Conservation (phyloP, 805 yeast genomes). For the Candida namnaoensis region DNA sequence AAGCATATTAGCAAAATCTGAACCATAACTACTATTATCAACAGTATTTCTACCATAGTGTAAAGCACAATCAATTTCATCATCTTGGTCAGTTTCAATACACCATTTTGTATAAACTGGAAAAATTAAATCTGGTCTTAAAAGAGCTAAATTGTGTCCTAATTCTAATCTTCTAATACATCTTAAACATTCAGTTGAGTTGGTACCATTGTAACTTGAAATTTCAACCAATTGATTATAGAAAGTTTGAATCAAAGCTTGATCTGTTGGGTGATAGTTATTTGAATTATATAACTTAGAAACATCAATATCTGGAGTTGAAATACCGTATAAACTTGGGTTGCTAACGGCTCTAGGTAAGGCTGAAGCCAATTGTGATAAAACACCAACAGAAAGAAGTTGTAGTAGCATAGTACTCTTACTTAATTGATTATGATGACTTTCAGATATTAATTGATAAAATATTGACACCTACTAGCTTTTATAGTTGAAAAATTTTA, state of each 20-base stretch:
- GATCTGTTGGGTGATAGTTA: conserved; percentile 2
- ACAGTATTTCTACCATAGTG: conserved; percentile 29
- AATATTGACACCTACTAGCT: too few species aligned
- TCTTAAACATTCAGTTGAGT: conserved; percentile 19
- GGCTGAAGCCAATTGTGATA: too few species aligned
- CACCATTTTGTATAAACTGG: conserved; percentile 35
- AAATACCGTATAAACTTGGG: too few species aligned
- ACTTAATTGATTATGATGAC: too few species aligned
- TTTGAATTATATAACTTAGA: too few species aligned
- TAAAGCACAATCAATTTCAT: conserved; percentile 19
- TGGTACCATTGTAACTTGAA: conserved; percentile 9
- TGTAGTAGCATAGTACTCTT: too few species aligned
- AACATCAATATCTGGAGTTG: too few species aligned
- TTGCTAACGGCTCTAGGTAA: too few species aligned
- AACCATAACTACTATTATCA: conserved; percentile 25
- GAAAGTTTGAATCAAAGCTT: background rate
- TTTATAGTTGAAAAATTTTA: too few species aligned
- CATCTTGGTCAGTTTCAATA: conserved; percentile 19
- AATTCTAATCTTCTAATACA: conserved; percentile 26
- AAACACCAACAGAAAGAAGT: too few species aligned
- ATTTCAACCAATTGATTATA: conserved; percentile 1
- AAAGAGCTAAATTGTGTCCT: conserved; percentile 28
- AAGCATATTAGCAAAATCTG: conserved; percentile 43
- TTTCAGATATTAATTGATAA: too few species aligned
- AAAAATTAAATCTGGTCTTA: conserved; percentile 33